phyloP scores from a whole-genome alignment of 2,329 filamentous ascomycete species.

The Fusarium tupiense region DNA sequence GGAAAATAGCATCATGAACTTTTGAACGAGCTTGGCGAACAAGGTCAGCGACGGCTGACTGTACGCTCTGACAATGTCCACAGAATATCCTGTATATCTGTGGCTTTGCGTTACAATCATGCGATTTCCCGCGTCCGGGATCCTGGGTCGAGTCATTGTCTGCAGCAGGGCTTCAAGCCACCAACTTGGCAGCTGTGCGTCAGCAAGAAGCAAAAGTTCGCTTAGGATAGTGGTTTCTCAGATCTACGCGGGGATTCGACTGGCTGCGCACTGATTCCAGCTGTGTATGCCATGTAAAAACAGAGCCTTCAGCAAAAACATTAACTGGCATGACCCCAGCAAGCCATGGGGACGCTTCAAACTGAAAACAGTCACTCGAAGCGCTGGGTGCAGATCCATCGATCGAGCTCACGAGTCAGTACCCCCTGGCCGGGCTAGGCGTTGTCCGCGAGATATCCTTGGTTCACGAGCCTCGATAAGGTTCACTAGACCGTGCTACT shows the following conservation, averaged over 20 bases:
- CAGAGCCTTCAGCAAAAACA: not conserved
- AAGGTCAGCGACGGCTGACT: not conserved
- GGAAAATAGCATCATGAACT: not conserved
- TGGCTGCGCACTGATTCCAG: not conserved
- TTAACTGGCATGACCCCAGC: too few relatives aligned
- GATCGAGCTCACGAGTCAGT: not conserved
- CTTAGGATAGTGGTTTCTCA: not conserved
- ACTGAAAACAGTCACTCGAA: not conserved
- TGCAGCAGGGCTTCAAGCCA: not conserved
- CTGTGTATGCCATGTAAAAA: not conserved
- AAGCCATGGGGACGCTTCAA: not conserved
- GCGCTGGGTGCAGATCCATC: not conserved
- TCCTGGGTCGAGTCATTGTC: not conserved
- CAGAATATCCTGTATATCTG: not conserved
- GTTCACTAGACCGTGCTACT: not conserved
- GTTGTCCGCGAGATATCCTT: not conserved
- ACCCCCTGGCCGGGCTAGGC: not conserved
- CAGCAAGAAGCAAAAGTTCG: not conserved
- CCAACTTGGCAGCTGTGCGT: not conserved
- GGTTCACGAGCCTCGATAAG: not conserved
- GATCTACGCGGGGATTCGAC: not conserved
- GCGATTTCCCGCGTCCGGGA: not conserved
- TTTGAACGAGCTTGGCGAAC: not conserved
- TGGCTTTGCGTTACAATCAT: not conserved
- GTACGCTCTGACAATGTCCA: not conserved